Evolutionary conservation across 2,329 filamentous ascomycete genomes (phyloP).

Genomic region (Achaetomium macrosporum): DNA sequence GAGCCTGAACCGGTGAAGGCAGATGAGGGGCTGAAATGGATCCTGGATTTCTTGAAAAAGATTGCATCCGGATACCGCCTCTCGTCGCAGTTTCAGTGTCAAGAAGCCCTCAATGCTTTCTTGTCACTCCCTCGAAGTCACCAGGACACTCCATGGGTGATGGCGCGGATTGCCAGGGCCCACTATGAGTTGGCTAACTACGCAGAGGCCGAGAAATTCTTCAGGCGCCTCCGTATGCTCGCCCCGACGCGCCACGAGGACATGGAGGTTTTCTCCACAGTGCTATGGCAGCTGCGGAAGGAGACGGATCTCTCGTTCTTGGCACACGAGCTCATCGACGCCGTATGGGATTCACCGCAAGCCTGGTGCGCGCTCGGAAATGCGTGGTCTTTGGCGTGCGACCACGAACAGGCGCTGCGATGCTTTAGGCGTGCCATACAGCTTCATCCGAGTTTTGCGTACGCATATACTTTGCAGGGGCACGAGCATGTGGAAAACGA

Average conservation of each 20-base stretch:
- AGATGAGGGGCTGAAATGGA: slow-evolving; percentile 68
- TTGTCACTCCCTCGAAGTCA: slow-evolving; percentile 65
- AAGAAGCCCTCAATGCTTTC: slow-evolving; percentile 70
- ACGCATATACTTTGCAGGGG: slow-evolving; percentile 91
- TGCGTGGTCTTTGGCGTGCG: slow-evolving; percentile 83
- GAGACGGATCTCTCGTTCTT: slow-evolving; percentile 89
- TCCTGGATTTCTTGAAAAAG: slow-evolving; percentile 76
- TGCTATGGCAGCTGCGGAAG: slow-evolving; percentile 96
- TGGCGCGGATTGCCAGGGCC: slow-evolving; percentile 83
- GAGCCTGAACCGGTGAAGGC: slow-evolving; percentile 57
- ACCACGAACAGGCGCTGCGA: slow-evolving; percentile 88
- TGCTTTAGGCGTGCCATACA: slow-evolving; percentile 95
- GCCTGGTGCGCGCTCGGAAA: slow-evolving; percentile 96
- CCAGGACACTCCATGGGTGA: slow-evolving; percentile 87
- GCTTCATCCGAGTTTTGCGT: slow-evolving; percentile 83
- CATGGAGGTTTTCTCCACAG: slow-evolving; percentile 97
- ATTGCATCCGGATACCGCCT: slow-evolving; percentile 75
- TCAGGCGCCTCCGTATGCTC: slow-evolving; percentile 69
- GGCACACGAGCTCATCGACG: slow-evolving; percentile 81
- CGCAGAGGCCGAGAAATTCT: slow-evolving; percentile 78
- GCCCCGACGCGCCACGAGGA: slow-evolving; percentile 81
- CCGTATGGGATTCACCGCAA: slow-evolving; percentile 83
- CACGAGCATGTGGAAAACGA: slow-evolving; percentile 95
- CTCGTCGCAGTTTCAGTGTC: slow-evolving; percentile 71
- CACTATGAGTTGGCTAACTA: slow-evolving; percentile 89